These are phyloP conservation scores for Cladosporium sp. DNA, from an alignment of 2,329 filamentous ascomycete species.

Conservation along the genomic window DNA sequence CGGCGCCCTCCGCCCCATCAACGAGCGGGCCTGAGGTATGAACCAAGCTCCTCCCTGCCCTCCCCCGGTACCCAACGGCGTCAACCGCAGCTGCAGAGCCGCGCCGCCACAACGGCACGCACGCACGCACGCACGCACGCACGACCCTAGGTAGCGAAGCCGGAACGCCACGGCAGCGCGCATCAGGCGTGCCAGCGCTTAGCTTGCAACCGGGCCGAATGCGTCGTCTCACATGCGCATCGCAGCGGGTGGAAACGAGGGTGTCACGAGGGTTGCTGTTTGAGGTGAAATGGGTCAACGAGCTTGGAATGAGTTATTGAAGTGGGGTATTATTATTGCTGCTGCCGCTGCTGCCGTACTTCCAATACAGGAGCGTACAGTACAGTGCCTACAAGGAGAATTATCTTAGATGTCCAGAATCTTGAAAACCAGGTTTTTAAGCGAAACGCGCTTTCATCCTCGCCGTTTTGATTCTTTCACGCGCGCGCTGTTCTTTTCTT, in stretches of 20 bases:
- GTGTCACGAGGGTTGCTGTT: too few species aligned
- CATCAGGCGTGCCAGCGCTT: neutral
- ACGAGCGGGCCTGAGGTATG: neutral
- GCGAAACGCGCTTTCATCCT: too few species aligned
- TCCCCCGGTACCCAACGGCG: neutral
- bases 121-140: neutral
- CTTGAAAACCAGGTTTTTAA: neutral
- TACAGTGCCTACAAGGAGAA: constrained; percentile 8
- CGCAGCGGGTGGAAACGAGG: too few species aligned
- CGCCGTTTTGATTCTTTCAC: too few species aligned
- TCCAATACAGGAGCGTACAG: neutral
- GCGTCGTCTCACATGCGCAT: too few species aligned
- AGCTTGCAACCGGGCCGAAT: constrained; percentile 2
- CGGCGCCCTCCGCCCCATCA: neutral
- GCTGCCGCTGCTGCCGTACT: too few species aligned
- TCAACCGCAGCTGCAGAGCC: constrained; percentile 9
- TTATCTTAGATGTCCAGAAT: constrained; percentile 8
- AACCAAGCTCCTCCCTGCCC: neutral
- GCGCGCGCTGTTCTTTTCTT: neutral
- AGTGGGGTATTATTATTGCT: too few species aligned
- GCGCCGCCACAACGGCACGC: neutral
- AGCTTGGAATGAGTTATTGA: too few species aligned
- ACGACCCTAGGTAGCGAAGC: neutral
- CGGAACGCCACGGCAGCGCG: constrained; percentile 10
- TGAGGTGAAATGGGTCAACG: too few species aligned